Evolutionary conservation across 345 rosid species (phyloP).

Genomic region (Streptanthus diversifolius): DNA sequence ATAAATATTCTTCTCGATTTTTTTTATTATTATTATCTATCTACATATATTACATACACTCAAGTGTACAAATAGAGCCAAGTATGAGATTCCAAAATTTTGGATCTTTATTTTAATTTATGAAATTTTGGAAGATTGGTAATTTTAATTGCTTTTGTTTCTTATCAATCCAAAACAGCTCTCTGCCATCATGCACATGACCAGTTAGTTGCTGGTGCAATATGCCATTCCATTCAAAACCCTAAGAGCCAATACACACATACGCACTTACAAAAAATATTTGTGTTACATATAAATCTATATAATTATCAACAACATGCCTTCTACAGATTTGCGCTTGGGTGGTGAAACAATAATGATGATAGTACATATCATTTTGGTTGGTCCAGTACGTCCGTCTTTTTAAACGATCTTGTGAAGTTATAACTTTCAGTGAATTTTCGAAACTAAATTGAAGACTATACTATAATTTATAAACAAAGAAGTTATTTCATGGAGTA

Average conservation of each 20-base stretch:
- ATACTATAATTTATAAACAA: background rate
- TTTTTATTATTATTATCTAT: background rate
- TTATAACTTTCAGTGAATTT: too few species aligned
- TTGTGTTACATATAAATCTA: too few species aligned
- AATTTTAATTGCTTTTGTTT: background rate
- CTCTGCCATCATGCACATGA: constrained; percentile 24
- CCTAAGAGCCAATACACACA: background rate
- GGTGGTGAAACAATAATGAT: too few species aligned
- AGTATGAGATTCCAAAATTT: background rate
- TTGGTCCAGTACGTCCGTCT: too few species aligned
- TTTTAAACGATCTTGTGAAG: too few species aligned
- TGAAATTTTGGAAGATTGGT: background rate
- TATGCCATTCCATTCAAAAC: background rate
- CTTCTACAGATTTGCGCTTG: too few species aligned
- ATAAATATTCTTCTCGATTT: background rate
- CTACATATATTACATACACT: background rate
- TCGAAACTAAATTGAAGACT: background rate
- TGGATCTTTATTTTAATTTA: background rate
- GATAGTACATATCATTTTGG: too few species aligned
- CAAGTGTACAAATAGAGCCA: background rate
- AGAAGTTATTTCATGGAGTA: background rate
- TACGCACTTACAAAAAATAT: too few species aligned
- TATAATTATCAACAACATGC: too few species aligned
- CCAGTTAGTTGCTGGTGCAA: constrained; percentile 1
- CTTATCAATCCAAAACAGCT: background rate